These are phyloP conservation scores for Pilasporangium apinafurcum DNA, from an alignment of 352 stramenopile species.

Conservation along the genomic window DNA sequence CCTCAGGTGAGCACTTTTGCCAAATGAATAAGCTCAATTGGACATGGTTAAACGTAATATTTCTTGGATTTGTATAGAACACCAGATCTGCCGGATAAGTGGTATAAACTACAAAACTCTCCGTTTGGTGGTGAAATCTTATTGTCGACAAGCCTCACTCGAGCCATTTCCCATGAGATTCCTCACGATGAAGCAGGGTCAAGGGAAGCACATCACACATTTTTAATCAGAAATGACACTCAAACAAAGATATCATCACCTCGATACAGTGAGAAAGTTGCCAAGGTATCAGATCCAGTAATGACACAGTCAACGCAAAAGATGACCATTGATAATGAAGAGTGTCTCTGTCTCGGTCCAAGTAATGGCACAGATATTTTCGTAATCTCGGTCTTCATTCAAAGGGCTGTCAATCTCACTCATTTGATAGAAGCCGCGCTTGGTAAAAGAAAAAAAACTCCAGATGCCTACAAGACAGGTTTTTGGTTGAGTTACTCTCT, in stretches of 20 bases:
- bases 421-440: constrained; percentile 5
- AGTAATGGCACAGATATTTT: constrained; percentile 39
- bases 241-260: too few relatives aligned
- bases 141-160: constrained; percentile 20
- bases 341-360: constrained; percentile 49
- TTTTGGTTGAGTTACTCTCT: constrained; percentile 84
- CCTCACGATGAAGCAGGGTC: too few relatives aligned
- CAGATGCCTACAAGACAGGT: constrained; percentile 12
- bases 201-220: not conserved
- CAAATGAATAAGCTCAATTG: not conserved
- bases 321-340: constrained; percentile 14
- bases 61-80: constrained; percentile 23
- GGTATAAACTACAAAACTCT: constrained; percentile 70
- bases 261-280: too few relatives aligned
- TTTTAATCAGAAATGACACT: too few relatives aligned
- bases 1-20: constrained; percentile 28
- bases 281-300: too few relatives aligned
- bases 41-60: not conserved
- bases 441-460: not conserved
- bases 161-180: too few relatives aligned
- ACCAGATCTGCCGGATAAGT: constrained; percentile 54
- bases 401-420: constrained; percentile 26
- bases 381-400: constrained; percentile 54
- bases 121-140: constrained; percentile 64
- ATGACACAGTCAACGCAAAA: not conserved